phyloP scores from a whole-genome alignment of 768 basidiomycete genomes.

The Boletus reticuloceps region DNA sequence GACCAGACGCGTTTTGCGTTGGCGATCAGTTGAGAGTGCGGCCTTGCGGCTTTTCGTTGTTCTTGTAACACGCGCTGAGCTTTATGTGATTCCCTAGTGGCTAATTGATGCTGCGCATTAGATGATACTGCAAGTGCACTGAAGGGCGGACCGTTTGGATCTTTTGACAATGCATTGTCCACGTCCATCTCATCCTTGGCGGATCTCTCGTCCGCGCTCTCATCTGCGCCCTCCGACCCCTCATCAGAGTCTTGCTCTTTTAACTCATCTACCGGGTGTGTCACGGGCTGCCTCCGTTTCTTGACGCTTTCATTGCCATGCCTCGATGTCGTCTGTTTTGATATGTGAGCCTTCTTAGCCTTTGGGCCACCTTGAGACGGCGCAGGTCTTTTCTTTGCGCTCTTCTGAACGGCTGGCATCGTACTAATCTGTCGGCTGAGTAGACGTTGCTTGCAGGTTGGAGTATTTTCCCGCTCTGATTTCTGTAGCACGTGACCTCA shows the following conservation, averaged over 20 bases:
- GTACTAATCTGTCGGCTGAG: no score
- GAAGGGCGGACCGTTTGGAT: constrained; percentile 55
- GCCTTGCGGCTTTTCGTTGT: constrained; percentile 75
- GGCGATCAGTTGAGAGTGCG: constrained; percentile 64
- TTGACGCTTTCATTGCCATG: constrained; percentile 38
- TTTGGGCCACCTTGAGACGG: constrained; percentile 45
- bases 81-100: constrained; percentile 66
- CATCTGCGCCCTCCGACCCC: constrained; percentile 35
- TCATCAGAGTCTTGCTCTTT: constrained; percentile 37
- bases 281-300: constrained; percentile 64
- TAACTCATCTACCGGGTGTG: constrained; percentile 34
- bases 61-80: constrained; percentile 63
- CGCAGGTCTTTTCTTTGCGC: constrained; percentile 50
- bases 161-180: constrained; percentile 37
- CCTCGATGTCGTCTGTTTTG: constrained; percentile 28
- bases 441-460: no score
- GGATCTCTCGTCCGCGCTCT: constrained; percentile 15
- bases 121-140: neutral
- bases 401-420: constrained; percentile 45
- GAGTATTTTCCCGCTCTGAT: constrained; percentile 1
- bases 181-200: constrained; percentile 33
- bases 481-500: constrained; percentile 19
- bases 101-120: constrained; percentile 34
- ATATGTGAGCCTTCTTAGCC: constrained; percentile 52
- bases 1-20: constrained; percentile 81